A percentile compares a stretch with the other conserved stretches of the same genome.
Conservation (phyloP, 2,329 filamentous ascomycete genomes). For the Septoria linicola region DNA sequence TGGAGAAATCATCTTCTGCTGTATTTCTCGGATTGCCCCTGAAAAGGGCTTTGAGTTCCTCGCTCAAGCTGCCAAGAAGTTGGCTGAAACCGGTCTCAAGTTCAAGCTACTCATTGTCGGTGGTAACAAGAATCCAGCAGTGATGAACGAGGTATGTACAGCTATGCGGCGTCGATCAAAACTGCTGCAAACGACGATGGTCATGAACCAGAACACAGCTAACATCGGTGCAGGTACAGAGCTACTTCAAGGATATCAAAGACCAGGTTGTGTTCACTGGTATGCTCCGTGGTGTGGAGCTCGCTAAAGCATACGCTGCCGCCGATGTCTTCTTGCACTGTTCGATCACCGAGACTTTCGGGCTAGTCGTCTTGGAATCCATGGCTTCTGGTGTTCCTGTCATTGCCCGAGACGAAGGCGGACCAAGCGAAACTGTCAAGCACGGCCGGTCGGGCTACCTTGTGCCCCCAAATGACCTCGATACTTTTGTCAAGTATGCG, state of each 20-base stretch:
- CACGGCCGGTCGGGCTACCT: slow-evolving; percentile 62
- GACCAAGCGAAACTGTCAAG: slow-evolving; percentile 65
- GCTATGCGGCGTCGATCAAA: too few species aligned
- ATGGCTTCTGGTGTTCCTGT: slow-evolving; percentile 71
- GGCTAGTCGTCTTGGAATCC: slow-evolving; percentile 67
- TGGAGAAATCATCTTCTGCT: slow-evolving; percentile 64
- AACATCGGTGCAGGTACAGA: slow-evolving; percentile 45
- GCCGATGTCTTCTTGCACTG: slow-evolving; percentile 71
- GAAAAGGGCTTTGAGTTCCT: slow-evolving; percentile 72
- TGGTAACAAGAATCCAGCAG: slow-evolving; percentile 63
- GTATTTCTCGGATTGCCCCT: slow-evolving; percentile 65
- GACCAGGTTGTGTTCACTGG: slow-evolving; percentile 66
- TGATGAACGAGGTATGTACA: slow-evolving; percentile 52
- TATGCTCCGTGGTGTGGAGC: slow-evolving; percentile 59
- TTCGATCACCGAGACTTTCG: slow-evolving; percentile 70
- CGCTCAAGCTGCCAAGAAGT: slow-evolving; percentile 53
- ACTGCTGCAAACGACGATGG: too few species aligned
- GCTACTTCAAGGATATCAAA: slow-evolving; percentile 56
- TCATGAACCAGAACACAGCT: neutral
- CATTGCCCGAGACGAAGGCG: slow-evolving; percentile 67
- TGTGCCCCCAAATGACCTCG: slow-evolving; percentile 59
- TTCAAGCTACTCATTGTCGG: slow-evolving; percentile 69
- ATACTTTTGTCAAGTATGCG: slow-evolving; percentile 57
- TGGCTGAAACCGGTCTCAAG: slow-evolving; percentile 56
- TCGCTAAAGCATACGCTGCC: slow-evolving; percentile 66